phyloP scores from a whole-genome alignment of 345 rosid genomes.

The Cardamine occulta region DNA sequence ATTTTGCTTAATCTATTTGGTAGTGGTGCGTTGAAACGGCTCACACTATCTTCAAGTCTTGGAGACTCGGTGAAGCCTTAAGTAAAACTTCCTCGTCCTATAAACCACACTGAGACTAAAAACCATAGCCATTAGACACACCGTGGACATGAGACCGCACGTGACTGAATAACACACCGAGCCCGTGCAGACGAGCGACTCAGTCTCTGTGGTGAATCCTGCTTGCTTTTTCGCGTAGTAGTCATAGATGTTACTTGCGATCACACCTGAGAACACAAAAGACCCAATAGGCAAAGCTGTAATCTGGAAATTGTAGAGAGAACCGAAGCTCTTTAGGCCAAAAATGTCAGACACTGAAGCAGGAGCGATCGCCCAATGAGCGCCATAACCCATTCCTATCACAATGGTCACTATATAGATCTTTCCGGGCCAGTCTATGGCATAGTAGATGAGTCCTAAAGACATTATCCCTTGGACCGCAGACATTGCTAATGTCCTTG shows the following conservation, averaged over 20 bases:
- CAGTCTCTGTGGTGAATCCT: constrained; percentile 40
- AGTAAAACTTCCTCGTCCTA: constrained; percentile 65
- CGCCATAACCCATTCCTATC: constrained; percentile 65
- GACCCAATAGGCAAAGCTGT: constrained; percentile 65
- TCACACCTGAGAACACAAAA: constrained; percentile 70
- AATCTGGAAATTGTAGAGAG: constrained; percentile 69
- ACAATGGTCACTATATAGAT: constrained; percentile 65
- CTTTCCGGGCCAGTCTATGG: constrained; percentile 64
- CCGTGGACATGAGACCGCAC: constrained; percentile 59
- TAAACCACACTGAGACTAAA: constrained; percentile 66
- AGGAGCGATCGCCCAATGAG: constrained; percentile 67
- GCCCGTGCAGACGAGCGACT: constrained; percentile 56
- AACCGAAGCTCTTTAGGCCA: constrained; percentile 74
- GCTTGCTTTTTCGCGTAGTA: constrained; percentile 70
- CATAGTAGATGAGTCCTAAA: constrained; percentile 59
- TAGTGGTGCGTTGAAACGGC: neutral
- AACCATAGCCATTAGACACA: constrained; percentile 61
- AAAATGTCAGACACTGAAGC: constrained; percentile 74
- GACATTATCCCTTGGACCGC: constrained; percentile 65
- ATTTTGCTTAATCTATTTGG: neutral
- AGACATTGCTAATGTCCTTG: constrained; percentile 73
- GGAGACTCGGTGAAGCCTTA: constrained; percentile 58
- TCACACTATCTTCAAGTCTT: constrained; percentile 42
- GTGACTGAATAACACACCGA: constrained; percentile 66
- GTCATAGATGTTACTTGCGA: constrained; percentile 80